Evolutionary conservation across 2,329 filamentous ascomycete genomes (phyloP), one percentile per base, ranked within the genome.

Genomic region (Fusarium brevicatenulatum): DNA sequence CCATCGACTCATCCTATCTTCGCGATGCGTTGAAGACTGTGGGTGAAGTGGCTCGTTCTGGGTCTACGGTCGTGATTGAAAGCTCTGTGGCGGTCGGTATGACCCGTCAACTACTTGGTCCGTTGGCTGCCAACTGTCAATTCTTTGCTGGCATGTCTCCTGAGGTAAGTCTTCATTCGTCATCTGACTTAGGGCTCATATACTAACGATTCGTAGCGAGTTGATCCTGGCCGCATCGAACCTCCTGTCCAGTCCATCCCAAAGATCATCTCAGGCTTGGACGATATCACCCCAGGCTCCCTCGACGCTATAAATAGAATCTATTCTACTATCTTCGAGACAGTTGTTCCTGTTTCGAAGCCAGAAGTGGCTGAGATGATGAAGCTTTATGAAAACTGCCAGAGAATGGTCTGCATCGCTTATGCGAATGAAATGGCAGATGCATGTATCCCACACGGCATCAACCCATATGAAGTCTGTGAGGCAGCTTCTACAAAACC

Each of bases 321-420:
- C 6, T 88, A 88, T 76, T 78, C 78, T 7, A 74, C 73, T 7
- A 84, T 84, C 4, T 88, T 87, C 63, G 79, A 86, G 40, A 76
- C 75, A 0, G 77, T 88, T 9, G 79, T 88, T 8, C 80, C 83
- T 0, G 86, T 88, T 46, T 85, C 84, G 28, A 79, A 77, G 46
- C 86, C 87, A 5, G 87, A 89, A 72, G 85, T 88, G 3, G 87
- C 87, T 4, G 87, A 88, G 77, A 88, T 88, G 85, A 86, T 83
- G 65, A 89, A 89, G 74, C 78, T 88, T 10, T 89, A 88, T 74
- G 86, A 88, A 69, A 89, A 89, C 74, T 89, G 87, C 76, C 85
- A 88, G 74, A 81, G 86, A 7, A 88, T 87, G 84, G 78, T 88
- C n/a, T 82, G 82, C 68, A 86, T 87, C 44, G 86, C 86, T 2